Percentiles rank a stretch among this genome's conserved stretches.
Evolutionary conservation across 1,284 basidiomycete species (phyloP).

Genomic region (Mycosarcoma maydis): DNA sequence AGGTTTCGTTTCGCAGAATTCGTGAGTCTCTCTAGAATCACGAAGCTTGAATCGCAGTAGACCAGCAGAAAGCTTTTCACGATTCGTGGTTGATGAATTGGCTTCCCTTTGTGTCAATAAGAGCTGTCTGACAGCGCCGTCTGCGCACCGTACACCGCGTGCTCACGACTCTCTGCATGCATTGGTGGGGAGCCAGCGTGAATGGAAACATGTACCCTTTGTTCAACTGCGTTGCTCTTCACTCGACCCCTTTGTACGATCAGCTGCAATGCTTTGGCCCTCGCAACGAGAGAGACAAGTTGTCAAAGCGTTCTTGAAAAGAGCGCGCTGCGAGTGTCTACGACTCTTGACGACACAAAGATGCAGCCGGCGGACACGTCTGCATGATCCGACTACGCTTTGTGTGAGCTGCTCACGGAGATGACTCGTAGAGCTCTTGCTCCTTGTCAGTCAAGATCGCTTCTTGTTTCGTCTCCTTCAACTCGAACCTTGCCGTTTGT

Average conservation of each 20-base stretch:
- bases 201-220: not conserved
- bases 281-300: not conserved
- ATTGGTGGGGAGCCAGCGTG: not conserved
- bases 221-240: too few relatives aligned
- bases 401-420: not conserved
- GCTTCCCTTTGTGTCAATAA: not conserved
- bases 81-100: too few relatives aligned
- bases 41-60: too few relatives aligned
- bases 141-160: too few relatives aligned
- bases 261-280: not conserved
- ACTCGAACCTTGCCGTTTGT: too few relatives aligned
- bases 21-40: too few relatives aligned
- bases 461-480: too few relatives aligned
- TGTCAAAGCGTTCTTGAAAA: not conserved
- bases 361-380: slow-evolving; percentile 1
- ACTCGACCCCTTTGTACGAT: slow-evolving; percentile 9
- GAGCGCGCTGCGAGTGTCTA: not conserved
- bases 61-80: too few relatives aligned
- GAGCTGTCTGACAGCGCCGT: slow-evolving; percentile 8
- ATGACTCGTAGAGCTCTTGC: too few relatives aligned
- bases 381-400: not conserved
- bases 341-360: slow-evolving; percentile 11
- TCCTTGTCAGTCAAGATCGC: too few relatives aligned
- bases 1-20: too few relatives aligned
- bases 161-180: not conserved